These are phyloP conservation scores for Barbarea vulgaris DNA, from an alignment of 345 rosid genomes.

Conservation along the genomic window DNA sequence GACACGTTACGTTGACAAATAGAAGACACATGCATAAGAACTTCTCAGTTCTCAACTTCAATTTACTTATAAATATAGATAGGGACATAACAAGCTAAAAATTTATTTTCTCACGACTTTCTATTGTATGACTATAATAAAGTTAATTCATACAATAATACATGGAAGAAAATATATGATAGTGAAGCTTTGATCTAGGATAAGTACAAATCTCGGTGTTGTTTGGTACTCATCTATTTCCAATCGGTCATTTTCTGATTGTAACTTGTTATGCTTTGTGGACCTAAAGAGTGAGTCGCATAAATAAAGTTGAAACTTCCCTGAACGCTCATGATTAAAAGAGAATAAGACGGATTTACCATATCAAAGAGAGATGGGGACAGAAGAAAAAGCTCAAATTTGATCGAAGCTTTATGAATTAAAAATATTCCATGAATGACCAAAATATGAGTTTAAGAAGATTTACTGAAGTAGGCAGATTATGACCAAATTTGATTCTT, in stretches of 20 bases:
- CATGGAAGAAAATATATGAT: constrained; percentile 13
- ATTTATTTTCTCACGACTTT: constrained; percentile 4
- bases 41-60: neutral
- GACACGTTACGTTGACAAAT: constrained; percentile 29
- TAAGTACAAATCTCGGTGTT: constrained; percentile 30
- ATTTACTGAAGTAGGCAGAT: constrained; percentile 15
- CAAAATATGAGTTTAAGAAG: neutral
- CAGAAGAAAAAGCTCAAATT: constrained; percentile 13
- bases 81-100: neutral
- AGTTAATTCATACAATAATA: neutral
- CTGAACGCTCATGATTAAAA: constrained; percentile 1
- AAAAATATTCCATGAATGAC: neutral
- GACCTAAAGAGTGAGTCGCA: neutral
- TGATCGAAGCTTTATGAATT: neutral
- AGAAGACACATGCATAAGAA: constrained; percentile 7
- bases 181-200: constrained; percentile 20
- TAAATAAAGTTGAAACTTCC: constrained; percentile 9
- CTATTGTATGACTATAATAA: neutral
- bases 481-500: constrained; percentile 23
- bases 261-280: constrained; percentile 24
- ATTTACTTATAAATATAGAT: neutral
- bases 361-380: constrained; percentile 10
- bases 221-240: constrained; percentile 4
- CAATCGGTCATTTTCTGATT: constrained; percentile 30
- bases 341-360: neutral